These are phyloP conservation scores for Candida buenavistaensis DNA, from an alignment of 1,139 yeast species.

Conservation along the genomic window DNA sequence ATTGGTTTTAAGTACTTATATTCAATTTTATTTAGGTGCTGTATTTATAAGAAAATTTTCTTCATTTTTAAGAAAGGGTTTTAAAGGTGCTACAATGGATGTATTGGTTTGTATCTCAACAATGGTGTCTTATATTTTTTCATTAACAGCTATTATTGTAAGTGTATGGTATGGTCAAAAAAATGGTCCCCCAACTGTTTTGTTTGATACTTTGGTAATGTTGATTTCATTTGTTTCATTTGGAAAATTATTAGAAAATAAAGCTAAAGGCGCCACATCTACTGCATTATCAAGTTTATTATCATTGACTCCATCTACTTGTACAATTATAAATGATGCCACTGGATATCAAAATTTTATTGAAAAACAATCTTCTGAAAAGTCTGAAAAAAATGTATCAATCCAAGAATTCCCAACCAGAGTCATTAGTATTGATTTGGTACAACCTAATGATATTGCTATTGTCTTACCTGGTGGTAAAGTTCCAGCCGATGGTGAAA, in stretches of 20 bases:
- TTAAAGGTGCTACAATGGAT: constrained; percentile 86
- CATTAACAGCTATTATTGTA: constrained; percentile 57
- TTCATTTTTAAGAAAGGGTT: constrained; percentile 63
- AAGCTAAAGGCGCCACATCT: constrained; percentile 93
- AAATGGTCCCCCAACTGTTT: constrained; percentile 59
- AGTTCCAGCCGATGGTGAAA: constrained; percentile 88
- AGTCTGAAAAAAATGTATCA: constrained; percentile 5
- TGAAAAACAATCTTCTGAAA: constrained; percentile 9
- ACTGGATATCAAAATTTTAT: constrained; percentile 25
- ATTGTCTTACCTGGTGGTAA: constrained; percentile 82
- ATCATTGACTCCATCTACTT: constrained; percentile 76
- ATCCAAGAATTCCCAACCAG: constrained; percentile 24
- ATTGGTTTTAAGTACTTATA: constrained; percentile 58
- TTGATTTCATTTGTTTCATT: constrained; percentile 77
- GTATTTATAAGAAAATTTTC: constrained; percentile 65
- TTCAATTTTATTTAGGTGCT: constrained; percentile 67
- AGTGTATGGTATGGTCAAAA: constrained; percentile 40
- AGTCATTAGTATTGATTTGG: constrained; percentile 64
- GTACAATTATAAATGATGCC: constrained; percentile 57
- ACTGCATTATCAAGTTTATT: constrained; percentile 80
- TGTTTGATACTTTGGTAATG: constrained; percentile 90
- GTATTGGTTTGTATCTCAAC: constrained; percentile 85
- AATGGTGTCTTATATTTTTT: constrained; percentile 72
- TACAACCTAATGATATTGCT: constrained; percentile 77
- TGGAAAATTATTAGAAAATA: constrained; percentile 89